These are phyloP conservation scores for Tulasnella sp. DNA, from an alignment of 768 basidiomycete species.

Conservation along the genomic window DNA sequence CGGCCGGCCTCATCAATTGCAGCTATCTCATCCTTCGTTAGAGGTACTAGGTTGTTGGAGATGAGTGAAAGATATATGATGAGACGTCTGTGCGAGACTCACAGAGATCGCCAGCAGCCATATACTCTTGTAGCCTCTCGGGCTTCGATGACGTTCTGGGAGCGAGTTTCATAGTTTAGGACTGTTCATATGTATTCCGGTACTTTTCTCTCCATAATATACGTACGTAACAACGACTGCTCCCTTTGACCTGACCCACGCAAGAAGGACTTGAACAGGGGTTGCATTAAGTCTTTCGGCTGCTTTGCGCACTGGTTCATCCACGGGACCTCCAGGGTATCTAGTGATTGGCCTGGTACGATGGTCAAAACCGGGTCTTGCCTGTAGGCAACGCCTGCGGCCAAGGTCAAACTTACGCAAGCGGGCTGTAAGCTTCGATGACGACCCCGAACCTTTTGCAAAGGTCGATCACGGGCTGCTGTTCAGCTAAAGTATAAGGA, in stretches of 20 bases:
- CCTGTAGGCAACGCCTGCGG: not conserved
- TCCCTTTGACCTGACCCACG: constrained; percentile 67
- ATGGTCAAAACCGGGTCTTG: too few species aligned
- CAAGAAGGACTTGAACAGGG: constrained; percentile 61
- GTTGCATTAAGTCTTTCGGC: constrained; percentile 55
- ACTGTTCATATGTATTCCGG: not conserved
- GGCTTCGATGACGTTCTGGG: constrained; percentile 58
- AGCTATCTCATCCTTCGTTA: constrained; percentile 56
- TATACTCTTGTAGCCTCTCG: constrained; percentile 62
- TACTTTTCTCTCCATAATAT: not conserved
- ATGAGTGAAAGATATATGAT: not conserved
- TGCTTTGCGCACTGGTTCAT: constrained; percentile 50
- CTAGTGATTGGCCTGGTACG: constrained; percentile 54
- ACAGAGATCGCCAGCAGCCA: constrained; percentile 58
- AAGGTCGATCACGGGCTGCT: constrained; percentile 54
- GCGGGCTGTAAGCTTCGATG: constrained; percentile 64
- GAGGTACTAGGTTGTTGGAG: constrained; percentile 31
- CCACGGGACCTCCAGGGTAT: constrained; percentile 61
- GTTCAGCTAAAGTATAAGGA: constrained; percentile 65
- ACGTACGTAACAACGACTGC: constrained; percentile 64
- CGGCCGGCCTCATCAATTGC: constrained; percentile 64
- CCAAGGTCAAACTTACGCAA: constrained; percentile 48
- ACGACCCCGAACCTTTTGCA: constrained; percentile 57
- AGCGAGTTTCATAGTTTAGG: not conserved
- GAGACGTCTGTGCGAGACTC: not conserved